Percentiles rank a stretch among this genome's conserved stretches.
Conservation (phyloP, 768 basidiomycete genomes). For the Hortiboletus campestris region DNA sequence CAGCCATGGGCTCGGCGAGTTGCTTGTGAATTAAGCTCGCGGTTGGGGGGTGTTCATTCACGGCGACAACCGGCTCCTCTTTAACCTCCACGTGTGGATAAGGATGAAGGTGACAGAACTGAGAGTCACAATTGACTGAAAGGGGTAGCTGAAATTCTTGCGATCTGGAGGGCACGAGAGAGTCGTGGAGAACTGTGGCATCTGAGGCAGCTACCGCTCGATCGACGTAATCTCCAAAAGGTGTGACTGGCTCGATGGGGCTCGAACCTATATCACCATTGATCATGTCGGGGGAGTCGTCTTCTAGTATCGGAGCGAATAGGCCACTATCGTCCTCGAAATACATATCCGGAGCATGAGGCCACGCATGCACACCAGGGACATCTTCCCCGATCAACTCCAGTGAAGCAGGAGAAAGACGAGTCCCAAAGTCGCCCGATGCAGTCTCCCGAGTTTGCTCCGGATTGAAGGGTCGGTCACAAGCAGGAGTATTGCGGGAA, state of each 20-base stretch:
- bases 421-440: background rate
- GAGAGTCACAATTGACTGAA: conserved; percentile 25
- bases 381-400: conserved; percentile 11
- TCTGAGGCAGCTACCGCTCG: conserved; percentile 55
- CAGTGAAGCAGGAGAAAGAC: conserved; percentile 5
- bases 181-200: conserved; percentile 24
- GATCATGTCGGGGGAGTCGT: conserved; percentile 55
- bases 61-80: conserved; percentile 37
- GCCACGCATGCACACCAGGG: conserved; percentile 13
- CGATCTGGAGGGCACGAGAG: conserved; percentile 16
- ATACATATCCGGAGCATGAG: conserved; percentile 17
- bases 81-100: conserved; percentile 17
- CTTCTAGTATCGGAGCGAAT: conserved; percentile 65
- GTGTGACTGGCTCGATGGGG: conserved; percentile 72
- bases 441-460: background rate
- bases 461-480: conserved; percentile 21
- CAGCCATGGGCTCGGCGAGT: conserved; percentile 71
- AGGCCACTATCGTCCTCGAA: conserved; percentile 32
- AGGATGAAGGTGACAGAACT: conserved; percentile 22
- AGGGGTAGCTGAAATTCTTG: conserved; percentile 20
- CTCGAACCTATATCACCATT: conserved; percentile 59
- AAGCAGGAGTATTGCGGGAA: conserved; percentile 25
- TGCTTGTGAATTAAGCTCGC: conserved; percentile 63
- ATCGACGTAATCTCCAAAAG: conserved; percentile 75
- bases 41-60: conserved; percentile 30